Base-by-base conservation (phyloP, 1,284 basidiomycete species). In the Microbotryum silenes-acaulis region DNA sequence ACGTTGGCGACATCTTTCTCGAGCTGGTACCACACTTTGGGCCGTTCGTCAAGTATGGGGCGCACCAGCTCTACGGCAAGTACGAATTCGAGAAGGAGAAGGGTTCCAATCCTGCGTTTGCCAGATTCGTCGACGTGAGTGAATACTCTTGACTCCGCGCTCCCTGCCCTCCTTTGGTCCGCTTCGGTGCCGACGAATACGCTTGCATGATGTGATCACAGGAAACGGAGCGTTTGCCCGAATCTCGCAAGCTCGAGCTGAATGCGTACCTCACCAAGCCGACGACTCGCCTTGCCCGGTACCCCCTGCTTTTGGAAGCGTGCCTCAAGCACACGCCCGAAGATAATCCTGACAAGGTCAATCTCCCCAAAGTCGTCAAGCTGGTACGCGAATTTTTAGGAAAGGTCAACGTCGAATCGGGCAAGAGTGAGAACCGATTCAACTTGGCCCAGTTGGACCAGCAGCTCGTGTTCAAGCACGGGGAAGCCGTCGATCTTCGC, bases 21-120 rank as follows among this genome's bases (percentile, higher is more conserved):
- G 94, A 97, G 56, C 79, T 84, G 45, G 89, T 94, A 2, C 90
- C 90, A 1, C 83, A 88, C 73, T 97, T 98, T 73, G 82, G 80
- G 21, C 91, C 92, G 2, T 98, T 97, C 72, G 92, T 98, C 57
- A 84, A 84, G 52, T 99, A 98, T 72, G 96, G 96, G 51, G 86
- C 92, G 9, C 93, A 98, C 75, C 96, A 98, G 75, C 79, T 97
- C 61, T 97, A 96, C 75, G 96, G 94, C 23, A 98, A 98, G 77
- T 97, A 92, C 75, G 91, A 97, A 78, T 97, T 98, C 75, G 96
- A 98, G 79, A 94, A 92, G 81, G 96, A 98, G 79, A 97, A 97
- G 80, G 85, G 82, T 56, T 81, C 85, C 55, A 98, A 99, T 77
- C 83, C 87, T 1, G 87, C 85, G n/a, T 99, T 99, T 78, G 87